These are phyloP conservation scores for Solanum okadae DNA, from an alignment of 257 asterid genomes.

Conservation along the genomic window DNA sequence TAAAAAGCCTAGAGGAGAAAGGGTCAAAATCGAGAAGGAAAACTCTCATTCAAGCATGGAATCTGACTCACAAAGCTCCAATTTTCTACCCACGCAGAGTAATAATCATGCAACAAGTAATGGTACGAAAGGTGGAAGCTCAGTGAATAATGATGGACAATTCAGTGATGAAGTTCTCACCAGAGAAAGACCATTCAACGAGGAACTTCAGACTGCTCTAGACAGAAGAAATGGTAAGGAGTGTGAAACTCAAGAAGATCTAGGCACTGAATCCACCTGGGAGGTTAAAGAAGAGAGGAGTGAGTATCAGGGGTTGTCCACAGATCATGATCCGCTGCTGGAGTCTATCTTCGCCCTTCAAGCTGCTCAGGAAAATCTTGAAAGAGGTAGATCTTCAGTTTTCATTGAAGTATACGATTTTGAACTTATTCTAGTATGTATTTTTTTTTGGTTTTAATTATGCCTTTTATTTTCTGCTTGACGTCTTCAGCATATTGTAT, in stretches of 20 bases:
- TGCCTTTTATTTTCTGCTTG: not conserved
- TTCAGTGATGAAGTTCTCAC: constrained; percentile 43
- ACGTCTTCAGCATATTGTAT: not conserved
- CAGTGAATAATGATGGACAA: constrained; percentile 41
- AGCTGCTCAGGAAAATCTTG: constrained; percentile 48
- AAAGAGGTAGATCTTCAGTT: constrained; percentile 38
- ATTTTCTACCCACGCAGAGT: constrained; percentile 61
- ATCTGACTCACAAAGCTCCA: constrained; percentile 78
- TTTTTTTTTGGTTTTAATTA: not conserved
- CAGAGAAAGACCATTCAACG: constrained; percentile 17
- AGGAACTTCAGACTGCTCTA: constrained; percentile 34
- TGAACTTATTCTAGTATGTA: not conserved
- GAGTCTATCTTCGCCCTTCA: constrained; percentile 47
- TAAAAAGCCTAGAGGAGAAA: constrained; percentile 57
- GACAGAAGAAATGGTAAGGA: constrained; percentile 25
- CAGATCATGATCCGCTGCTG: constrained; percentile 35
- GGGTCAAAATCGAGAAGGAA: constrained; percentile 78
- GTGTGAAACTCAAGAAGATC: constrained; percentile 34
- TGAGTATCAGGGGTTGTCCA: constrained; percentile 28
- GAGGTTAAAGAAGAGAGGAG: constrained; percentile 38
- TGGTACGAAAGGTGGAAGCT: constrained; percentile 32
- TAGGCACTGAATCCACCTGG: constrained; percentile 40
- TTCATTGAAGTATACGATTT: not conserved
- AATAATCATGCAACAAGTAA: constrained; percentile 30
- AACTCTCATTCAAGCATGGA: constrained; percentile 91